A percentile compares a stretch with the other conserved stretches of the same genome.
These are phyloP conservation scores for Oryza longistaminata DNA, from an alignment of 176 grass and related monocot genomes.

Conservation along the genomic window DNA sequence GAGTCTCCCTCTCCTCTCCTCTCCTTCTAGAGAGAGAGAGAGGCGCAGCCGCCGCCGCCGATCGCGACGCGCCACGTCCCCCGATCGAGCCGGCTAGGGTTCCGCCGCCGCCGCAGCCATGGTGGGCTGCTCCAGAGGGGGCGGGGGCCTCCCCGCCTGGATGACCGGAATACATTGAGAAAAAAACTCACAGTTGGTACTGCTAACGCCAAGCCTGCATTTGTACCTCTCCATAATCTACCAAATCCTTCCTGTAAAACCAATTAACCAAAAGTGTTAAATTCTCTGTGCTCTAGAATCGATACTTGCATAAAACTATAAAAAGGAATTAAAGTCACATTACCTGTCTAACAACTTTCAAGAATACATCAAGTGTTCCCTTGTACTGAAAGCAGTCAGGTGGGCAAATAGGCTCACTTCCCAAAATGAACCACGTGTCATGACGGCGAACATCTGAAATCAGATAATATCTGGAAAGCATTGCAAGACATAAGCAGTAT, in stretches of 20 bases:
- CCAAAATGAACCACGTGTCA: slow-evolving; percentile 71
- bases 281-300: not conserved
- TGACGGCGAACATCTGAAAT: slow-evolving; percentile 84
- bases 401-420: slow-evolving; percentile 76
- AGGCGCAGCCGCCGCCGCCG: not conserved
- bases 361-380: slow-evolving; percentile 88
- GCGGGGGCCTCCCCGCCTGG: slow-evolving; percentile 61
- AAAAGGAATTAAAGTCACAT: not conserved
- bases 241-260: slow-evolving; percentile 79
- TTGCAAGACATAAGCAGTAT: slow-evolving; percentile 20
- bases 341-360: slow-evolving; percentile 94
- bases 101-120: slow-evolving; percentile 19
- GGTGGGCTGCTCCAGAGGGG: slow-evolving; percentile 53
- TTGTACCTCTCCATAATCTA: slow-evolving; percentile 94
- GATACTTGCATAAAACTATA: not conserved
- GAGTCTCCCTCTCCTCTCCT: slow-evolving; percentile 9
- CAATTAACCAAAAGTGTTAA: slow-evolving; percentile 5
- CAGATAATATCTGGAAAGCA: slow-evolving; percentile 65
- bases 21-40: not conserved
- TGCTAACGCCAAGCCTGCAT: slow-evolving; percentile 93
- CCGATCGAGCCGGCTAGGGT: slow-evolving; percentile 32
- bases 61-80: not conserved
- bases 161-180: slow-evolving; percentile 33
- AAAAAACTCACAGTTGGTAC: slow-evolving; percentile 70
- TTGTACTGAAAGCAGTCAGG: slow-evolving; percentile 94